These are phyloP conservation scores for Melaleuca quinquenervia DNA, from an alignment of 345 rosid species.

Conservation along the genomic window DNA sequence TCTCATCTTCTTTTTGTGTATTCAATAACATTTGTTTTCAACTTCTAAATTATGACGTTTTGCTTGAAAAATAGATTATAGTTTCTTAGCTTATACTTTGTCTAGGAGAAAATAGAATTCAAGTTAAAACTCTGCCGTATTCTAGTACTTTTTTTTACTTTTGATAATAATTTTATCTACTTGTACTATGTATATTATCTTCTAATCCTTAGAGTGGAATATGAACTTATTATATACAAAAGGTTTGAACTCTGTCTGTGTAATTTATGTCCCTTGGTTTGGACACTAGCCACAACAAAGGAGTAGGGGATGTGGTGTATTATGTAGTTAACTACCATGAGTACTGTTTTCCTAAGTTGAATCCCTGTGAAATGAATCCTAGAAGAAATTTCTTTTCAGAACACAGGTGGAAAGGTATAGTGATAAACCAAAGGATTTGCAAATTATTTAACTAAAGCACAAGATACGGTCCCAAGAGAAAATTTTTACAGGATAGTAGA, in stretches of 20 bases:
- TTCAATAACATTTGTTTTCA: not conserved
- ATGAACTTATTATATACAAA: not conserved
- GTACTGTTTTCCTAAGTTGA: not conserved
- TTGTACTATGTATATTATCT: not conserved
- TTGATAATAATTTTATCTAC: not conserved
- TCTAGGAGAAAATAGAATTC: not conserved
- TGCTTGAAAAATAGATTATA: not conserved
- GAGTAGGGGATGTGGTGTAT: not conserved
- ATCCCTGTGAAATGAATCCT: not conserved
- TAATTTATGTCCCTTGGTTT: not conserved
- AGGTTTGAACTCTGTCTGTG: not conserved
- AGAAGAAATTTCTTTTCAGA: not conserved
- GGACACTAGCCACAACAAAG: not conserved
- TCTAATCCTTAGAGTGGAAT: not conserved
- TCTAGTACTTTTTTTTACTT: not conserved
- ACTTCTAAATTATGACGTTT: not conserved
- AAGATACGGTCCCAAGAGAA: not conserved
- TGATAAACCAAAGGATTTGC: not conserved
- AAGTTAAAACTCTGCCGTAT: not conserved
- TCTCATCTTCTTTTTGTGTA: not conserved
- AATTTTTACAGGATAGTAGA: not conserved
- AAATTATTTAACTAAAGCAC: not conserved
- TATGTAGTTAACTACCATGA: not conserved
- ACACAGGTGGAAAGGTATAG: not conserved
- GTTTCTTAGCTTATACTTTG: not conserved